Percentiles rank a stretch among this genome's conserved stretches.
These are phyloP conservation scores for Speleostelium caveatum DNA, from an alignment of 78 protist genomes.

Conservation along the genomic window DNA sequence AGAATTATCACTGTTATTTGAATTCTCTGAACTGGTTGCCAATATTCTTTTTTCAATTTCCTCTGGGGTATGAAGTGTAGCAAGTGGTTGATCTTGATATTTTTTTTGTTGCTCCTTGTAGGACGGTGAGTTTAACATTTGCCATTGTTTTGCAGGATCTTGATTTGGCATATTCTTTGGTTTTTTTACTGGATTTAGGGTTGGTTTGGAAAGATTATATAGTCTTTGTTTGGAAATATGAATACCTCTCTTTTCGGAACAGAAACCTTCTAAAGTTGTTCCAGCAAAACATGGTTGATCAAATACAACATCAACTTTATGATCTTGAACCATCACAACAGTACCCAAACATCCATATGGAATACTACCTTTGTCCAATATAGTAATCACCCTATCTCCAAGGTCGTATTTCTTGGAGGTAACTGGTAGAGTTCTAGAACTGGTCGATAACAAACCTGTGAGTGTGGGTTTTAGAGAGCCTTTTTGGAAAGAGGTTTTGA, in stretches of 20 bases:
- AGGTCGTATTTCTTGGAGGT: conserved; percentile 17
- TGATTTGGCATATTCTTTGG: background rate
- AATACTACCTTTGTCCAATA: conserved; percentile 56
- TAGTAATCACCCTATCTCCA: conserved; percentile 62
- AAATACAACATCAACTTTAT: conserved; percentile 50
- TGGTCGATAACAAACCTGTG: background rate
- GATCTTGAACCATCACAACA: conserved; percentile 33
- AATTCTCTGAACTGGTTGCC: background rate
- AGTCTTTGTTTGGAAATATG: conserved; percentile 48
- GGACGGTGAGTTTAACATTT: background rate
- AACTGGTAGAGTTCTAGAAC: background rate
- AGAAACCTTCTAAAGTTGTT: conserved; percentile 27
- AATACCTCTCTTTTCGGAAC: conserved; percentile 57
- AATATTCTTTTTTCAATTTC: background rate
- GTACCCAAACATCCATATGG: conserved; percentile 73
- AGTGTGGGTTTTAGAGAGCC: background rate
- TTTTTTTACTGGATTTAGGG: background rate
- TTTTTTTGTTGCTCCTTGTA: background rate
- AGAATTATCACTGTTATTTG: background rate
- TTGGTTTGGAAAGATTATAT: conserved; percentile 45
- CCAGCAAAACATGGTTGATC: conserved; percentile 56
- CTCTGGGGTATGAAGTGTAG: background rate
- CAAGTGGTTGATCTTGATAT: background rate
- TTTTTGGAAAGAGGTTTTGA: background rate
- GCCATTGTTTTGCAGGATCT: conserved; percentile 62